phyloP scores from a whole-genome alignment of 1,284 basidiomycete species.

The Pascua guehoae region DNA sequence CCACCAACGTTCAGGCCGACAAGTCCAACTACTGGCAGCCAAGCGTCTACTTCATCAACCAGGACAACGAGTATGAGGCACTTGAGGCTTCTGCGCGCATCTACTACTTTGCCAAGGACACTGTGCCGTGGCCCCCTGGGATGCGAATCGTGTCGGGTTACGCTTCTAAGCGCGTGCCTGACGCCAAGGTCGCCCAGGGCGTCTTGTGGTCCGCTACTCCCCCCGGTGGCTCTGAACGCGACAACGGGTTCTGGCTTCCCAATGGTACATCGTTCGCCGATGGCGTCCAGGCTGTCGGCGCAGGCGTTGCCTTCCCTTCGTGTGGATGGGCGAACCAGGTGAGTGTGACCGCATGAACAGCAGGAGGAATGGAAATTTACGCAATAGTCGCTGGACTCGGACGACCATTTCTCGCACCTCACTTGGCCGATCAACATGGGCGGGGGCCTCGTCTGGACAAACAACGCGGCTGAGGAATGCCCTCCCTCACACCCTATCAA shows the following conservation, averaged over 20 bases:
- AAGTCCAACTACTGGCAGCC: slow-evolving; percentile 53
- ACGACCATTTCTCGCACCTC: slow-evolving; percentile 47
- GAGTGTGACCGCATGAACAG: slow-evolving; percentile 33
- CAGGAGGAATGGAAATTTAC: not conserved
- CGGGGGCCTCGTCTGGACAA: not conserved
- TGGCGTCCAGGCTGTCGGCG: not conserved
- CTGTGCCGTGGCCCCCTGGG: slow-evolving; percentile 44
- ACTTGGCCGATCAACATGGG: slow-evolving; percentile 43
- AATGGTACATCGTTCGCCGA: slow-evolving; percentile 1
- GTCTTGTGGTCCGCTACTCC: too few species aligned
- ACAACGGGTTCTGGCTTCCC: not conserved
- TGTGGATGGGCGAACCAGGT: slow-evolving; percentile 35
- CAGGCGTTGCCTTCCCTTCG: slow-evolving; percentile 33
- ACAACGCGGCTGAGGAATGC: not conserved
- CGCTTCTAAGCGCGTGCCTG: too few species aligned
- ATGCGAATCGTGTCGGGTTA: slow-evolving; percentile 50
- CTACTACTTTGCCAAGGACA: slow-evolving; percentile 37
- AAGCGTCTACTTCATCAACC: slow-evolving; percentile 49
- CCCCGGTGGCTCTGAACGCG: too few species aligned
- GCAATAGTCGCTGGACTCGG: slow-evolving; percentile 21
- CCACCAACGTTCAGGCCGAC: slow-evolving; percentile 44
- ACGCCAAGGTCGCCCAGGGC: too few species aligned
- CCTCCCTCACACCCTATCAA: slow-evolving; percentile 9
- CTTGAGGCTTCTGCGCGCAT: slow-evolving; percentile 23
- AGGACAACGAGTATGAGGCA: slow-evolving; percentile 26